These are phyloP conservation scores for Craspedostauros australis DNA, from an alignment of 108 stramenopile species.

Conservation along the genomic window DNA sequence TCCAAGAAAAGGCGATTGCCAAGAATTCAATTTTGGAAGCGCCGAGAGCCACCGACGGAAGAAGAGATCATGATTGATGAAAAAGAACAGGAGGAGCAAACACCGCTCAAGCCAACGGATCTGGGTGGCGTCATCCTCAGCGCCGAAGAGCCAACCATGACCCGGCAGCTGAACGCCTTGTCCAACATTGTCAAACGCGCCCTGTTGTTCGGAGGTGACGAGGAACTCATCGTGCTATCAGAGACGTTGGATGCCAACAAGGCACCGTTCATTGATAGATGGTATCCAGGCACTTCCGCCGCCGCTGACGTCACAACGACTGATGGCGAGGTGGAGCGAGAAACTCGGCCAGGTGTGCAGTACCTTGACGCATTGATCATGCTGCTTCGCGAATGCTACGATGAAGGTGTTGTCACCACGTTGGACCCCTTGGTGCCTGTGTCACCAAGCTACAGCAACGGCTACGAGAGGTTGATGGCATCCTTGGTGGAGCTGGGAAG, in stretches of 20 bases:
- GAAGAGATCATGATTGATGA: conserved; percentile 17
- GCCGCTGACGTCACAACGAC: no score
- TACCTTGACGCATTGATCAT: conserved; percentile 67
- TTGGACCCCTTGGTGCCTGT: conserved; percentile 57
- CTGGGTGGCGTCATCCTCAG: conserved; percentile 71
- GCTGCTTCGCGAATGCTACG: conserved; percentile 60
- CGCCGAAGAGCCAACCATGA: conserved; percentile 74
- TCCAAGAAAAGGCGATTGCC: conserved; percentile 5
- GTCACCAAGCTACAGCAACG: conserved; percentile 57
- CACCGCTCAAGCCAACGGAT: conserved; percentile 11
- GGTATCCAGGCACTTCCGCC: conserved; percentile 54
- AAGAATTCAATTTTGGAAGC: conserved; percentile 25
- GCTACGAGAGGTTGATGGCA: conserved; percentile 68
- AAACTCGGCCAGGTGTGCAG: conserved; percentile 68
- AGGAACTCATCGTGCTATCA: conserved; percentile 67
- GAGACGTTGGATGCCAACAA: conserved; percentile 76
- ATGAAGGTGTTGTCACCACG: conserved; percentile 51
- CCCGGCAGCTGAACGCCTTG: conserved; percentile 77
- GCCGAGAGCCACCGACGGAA: conserved; percentile 11
- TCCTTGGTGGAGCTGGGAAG: conserved; percentile 68
- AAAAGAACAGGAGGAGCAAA: conserved; percentile 11
- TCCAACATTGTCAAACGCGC: conserved; percentile 74
- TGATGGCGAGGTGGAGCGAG: conserved; percentile 30
- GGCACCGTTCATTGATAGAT: conserved; percentile 65
- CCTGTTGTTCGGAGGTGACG: conserved; percentile 77